These are phyloP conservation scores for Leishmania braziliensis DNA, from an alignment of 208 protist species.

Conservation along the genomic window DNA sequence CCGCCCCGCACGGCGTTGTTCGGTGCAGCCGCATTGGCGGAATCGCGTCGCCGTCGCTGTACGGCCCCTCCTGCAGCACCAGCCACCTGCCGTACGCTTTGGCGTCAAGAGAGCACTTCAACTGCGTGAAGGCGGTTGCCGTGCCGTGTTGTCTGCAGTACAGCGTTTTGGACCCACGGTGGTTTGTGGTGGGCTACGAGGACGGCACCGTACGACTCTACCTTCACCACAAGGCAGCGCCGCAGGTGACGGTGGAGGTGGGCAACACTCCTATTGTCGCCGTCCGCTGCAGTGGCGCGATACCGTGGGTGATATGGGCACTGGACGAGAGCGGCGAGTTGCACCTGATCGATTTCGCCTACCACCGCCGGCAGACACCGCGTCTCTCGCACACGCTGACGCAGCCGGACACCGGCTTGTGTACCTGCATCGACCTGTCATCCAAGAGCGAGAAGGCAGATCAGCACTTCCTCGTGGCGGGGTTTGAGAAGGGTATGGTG, in stretches of 20 bases:
- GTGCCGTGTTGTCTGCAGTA: slow-evolving; percentile 70
- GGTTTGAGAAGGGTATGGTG: slow-evolving; percentile 75
- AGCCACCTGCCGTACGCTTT: slow-evolving; percentile 20
- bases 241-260: slow-evolving; percentile 70
- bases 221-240: slow-evolving; percentile 46
- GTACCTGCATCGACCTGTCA: slow-evolving; percentile 65
- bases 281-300: slow-evolving; percentile 48
- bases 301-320: slow-evolving; percentile 70
- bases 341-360: slow-evolving; percentile 71
- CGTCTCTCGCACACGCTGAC: slow-evolving; percentile 55
- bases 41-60: slow-evolving; percentile 68
- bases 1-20: slow-evolving; percentile 55
- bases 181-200: slow-evolving; percentile 78
- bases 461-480: slow-evolving; percentile 56
- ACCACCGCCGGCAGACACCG: slow-evolving; percentile 48
- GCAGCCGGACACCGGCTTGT: slow-evolving; percentile 60
- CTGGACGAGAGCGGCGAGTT: slow-evolving; percentile 73
- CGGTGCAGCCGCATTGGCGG: slow-evolving; percentile 72
- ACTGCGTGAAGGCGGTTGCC: slow-evolving; percentile 20
- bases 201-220: slow-evolving; percentile 80
- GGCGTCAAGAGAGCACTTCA: neutral
- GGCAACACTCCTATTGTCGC: slow-evolving; percentile 42
- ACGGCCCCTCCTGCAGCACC: slow-evolving; percentile 46
- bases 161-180: slow-evolving; percentile 57
- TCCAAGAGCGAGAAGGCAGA: slow-evolving; percentile 51